These are phyloP conservation scores for Thozetella sp. DNA, from an alignment of 495 filamentous ascomycete genomes.

Conservation along the genomic window DNA sequence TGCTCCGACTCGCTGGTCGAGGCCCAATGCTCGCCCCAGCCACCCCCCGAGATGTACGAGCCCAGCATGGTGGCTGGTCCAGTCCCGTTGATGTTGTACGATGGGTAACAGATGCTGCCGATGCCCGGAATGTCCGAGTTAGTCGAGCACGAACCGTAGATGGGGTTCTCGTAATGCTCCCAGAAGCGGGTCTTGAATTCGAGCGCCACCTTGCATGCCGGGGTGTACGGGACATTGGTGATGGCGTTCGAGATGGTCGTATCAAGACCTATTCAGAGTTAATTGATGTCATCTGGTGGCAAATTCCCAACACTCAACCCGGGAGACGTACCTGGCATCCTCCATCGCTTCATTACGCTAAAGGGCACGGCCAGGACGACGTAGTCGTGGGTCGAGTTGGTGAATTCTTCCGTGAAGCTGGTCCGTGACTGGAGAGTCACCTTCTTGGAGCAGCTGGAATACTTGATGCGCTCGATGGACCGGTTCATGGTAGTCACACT, in stretches of 20 bases:
- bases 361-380: slow-evolving; percentile 66
- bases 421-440: slow-evolving; percentile 50
- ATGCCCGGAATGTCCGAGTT: slow-evolving; percentile 59
- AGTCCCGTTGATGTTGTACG: slow-evolving; percentile 63
- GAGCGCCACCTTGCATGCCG: slow-evolving; percentile 67
- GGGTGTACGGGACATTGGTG: slow-evolving; percentile 54
- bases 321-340: slow-evolving; percentile 32
- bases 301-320: too few species aligned
- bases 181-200: slow-evolving; percentile 69
- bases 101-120: slow-evolving; percentile 62
- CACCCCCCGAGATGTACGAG: slow-evolving; percentile 44
- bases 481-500: slow-evolving; percentile 55
- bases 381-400: slow-evolving; percentile 62
- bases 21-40: slow-evolving; percentile 42
- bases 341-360: slow-evolving; percentile 54
- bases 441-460: slow-evolving; percentile 36
- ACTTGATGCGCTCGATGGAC: slow-evolving; percentile 48
- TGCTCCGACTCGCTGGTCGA: slow-evolving; percentile 53
- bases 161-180: slow-evolving; percentile 63
- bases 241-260: slow-evolving; percentile 59
- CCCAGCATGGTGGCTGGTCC: slow-evolving; percentile 62
- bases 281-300: background rate
- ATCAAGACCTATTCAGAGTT: background rate
- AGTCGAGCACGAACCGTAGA: slow-evolving; percentile 54
- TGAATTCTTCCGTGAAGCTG: slow-evolving; percentile 40